phyloP scores from a whole-genome alignment of 768 basidiomycete genomes.

The Lactarius sp. region DNA sequence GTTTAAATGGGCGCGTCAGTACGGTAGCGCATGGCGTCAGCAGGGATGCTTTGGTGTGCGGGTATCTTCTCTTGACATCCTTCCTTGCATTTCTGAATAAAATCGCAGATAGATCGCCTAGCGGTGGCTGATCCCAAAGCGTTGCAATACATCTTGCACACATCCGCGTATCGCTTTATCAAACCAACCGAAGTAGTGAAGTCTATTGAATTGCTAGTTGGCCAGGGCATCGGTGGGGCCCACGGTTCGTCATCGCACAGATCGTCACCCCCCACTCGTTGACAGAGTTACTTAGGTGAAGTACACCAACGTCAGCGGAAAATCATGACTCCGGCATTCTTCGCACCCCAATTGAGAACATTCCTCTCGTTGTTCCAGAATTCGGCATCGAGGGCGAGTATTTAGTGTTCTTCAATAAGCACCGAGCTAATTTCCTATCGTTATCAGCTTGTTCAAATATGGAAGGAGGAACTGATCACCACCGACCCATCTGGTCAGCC shows the following conservation, averaged over 20 bases:
- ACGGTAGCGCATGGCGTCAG: too few species aligned
- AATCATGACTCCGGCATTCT: too few species aligned
- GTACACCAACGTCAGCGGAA: too few species aligned
- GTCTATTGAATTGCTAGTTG: background rate
- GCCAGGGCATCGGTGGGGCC: constrained; percentile 15
- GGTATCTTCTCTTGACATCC: too few species aligned
- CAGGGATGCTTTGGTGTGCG: too few species aligned
- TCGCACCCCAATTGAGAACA: too few species aligned
- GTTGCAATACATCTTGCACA: background rate
- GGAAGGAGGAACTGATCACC: constrained; percentile 24
- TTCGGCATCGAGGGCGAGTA: constrained; percentile 22
- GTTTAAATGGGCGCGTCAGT: too few species aligned
- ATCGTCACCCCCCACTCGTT: constrained; percentile 21
- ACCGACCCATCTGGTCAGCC: background rate
- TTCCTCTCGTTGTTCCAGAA: constrained; percentile 19
- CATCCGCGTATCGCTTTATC: constrained; percentile 28
- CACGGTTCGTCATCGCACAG: constrained; percentile 22
- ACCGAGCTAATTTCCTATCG: background rate
- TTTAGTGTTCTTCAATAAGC: background rate
- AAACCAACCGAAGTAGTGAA: constrained; percentile 13
- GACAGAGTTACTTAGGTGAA: too few species aligned
- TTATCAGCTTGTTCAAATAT: constrained; percentile 26
- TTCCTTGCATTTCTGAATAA: too few species aligned
- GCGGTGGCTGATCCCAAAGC: constrained; percentile 7
- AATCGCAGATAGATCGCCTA: too few species aligned